Conservation (phyloP, 192 early-diverging fungal genomes). For the Entomortierella lignicola region DNA sequence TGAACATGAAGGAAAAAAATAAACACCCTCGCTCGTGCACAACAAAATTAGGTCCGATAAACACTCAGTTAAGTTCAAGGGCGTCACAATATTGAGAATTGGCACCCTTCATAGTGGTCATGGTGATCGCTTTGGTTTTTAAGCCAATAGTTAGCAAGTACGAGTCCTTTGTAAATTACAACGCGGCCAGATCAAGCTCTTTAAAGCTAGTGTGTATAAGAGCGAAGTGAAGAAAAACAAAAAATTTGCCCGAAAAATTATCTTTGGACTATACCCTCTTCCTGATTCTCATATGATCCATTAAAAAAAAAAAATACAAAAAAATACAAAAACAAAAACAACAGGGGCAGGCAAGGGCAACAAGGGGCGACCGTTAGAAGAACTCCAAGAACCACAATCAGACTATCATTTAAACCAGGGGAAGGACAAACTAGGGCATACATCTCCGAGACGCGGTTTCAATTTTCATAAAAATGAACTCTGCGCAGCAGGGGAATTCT, state of each 20-base stretch:
- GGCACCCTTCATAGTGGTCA: no score
- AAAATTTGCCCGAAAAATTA: slow-evolving; percentile 12
- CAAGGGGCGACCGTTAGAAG: no score
- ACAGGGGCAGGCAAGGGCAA: neutral
- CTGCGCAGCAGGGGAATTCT: slow-evolving; percentile 22
- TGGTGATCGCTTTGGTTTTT: no score
- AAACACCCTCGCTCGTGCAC: no score
- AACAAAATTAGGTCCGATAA: neutral
- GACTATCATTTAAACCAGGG: neutral
- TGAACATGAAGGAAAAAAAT: slow-evolving; percentile 1
- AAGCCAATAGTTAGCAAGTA: neutral
- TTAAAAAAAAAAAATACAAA: neutral
- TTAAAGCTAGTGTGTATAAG: neutral
- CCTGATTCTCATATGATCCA: neutral
- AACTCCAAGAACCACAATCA: neutral
- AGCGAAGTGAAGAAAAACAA: neutral
- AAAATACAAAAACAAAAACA: neutral
- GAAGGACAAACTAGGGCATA: neutral
- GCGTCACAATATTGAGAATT: no score
- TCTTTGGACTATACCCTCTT: neutral
- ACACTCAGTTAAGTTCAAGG: no score
- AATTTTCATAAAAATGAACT: neutral
- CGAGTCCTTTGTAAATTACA: no score
- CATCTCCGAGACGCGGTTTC: slow-evolving; percentile 1
- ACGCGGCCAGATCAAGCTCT: neutral